phyloP scores from a whole-genome alignment of 345 rosid species.

The Kernera saxatilis region DNA sequence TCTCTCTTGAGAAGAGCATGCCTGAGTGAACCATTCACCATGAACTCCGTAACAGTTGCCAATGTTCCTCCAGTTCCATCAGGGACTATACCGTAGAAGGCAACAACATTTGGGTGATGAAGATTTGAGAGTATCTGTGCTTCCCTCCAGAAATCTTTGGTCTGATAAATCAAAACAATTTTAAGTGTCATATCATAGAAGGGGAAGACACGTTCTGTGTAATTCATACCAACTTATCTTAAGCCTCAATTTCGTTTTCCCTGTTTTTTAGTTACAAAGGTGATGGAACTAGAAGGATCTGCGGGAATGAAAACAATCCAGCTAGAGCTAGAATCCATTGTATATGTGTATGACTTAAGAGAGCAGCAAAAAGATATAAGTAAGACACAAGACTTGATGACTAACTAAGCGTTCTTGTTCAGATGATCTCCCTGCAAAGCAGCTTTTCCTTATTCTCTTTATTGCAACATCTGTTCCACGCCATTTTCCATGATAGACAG shows the following conservation, averaged over 20 bases:
- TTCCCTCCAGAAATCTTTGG: slow-evolving; percentile 74
- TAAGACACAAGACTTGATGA: slow-evolving; percentile 10
- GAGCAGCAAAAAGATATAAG: background rate
- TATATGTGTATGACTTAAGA: background rate
- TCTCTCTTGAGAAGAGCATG: slow-evolving; percentile 57
- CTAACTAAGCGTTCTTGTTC: slow-evolving; percentile 67
- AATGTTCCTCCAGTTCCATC: slow-evolving; percentile 66
- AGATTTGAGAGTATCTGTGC: slow-evolving; percentile 73
- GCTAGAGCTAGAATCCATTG: background rate
- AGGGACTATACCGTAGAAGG: slow-evolving; percentile 71
- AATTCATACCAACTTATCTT: background rate
- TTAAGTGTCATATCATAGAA: background rate
- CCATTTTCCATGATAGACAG: slow-evolving; percentile 77
- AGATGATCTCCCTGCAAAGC: slow-evolving; percentile 56
- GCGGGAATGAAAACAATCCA: background rate
- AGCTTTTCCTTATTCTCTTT: slow-evolving; percentile 59
- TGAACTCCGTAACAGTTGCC: slow-evolving; percentile 69
- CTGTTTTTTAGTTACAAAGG: background rate
- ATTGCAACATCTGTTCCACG: slow-evolving; percentile 77
- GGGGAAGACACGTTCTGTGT: background rate
- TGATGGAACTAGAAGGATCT: background rate
- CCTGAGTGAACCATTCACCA: slow-evolving; percentile 77
- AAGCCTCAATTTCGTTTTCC: background rate
- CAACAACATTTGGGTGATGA: slow-evolving; percentile 75
- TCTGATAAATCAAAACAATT: slow-evolving; percentile 26